Conservation (phyloP, 371 early-diverging fungal genomes). For the Dinochytrium kinnereticum region DNA sequence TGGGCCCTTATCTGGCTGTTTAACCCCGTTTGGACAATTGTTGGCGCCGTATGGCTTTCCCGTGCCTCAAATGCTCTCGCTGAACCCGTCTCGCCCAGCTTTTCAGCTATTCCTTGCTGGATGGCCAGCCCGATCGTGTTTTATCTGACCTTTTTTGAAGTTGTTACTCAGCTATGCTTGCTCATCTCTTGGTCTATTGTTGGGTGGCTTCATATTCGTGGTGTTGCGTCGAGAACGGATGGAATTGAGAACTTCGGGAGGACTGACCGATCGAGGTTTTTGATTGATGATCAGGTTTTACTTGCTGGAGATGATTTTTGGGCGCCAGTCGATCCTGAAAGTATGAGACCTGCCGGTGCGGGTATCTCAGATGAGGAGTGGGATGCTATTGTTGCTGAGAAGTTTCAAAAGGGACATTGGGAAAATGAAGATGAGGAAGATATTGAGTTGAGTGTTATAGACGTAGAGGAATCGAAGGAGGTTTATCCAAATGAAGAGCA, state of each 20-base stretch:
- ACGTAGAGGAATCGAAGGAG: background rate
- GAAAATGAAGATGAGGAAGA: background rate
- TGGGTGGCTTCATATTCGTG: background rate
- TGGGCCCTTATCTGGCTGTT: slow-evolving; percentile 4
- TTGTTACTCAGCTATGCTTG: background rate
- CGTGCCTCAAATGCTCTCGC: background rate
- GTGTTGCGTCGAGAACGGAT: background rate
- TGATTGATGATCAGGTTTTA: background rate
- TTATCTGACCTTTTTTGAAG: background rate
- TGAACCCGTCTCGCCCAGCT: background rate
- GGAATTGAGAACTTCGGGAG: too few species aligned
- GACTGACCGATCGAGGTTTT: background rate
- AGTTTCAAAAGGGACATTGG: background rate
- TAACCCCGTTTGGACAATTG: background rate
- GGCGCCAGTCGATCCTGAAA: slow-evolving; percentile 30
- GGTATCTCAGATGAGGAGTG: slow-evolving; percentile 30
- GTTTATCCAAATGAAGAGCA: background rate
- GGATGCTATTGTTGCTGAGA: slow-evolving; percentile 6
- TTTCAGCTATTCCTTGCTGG: background rate
- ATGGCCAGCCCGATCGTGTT: background rate
- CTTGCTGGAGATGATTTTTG: background rate
- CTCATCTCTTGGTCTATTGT: slow-evolving; percentile 2
- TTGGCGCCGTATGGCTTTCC: background rate
- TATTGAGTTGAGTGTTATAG: background rate
- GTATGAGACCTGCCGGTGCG: background rate